These are phyloP conservation scores for Dactylellina cionopaga DNA, from an alignment of 2,329 filamentous ascomycete species.

Conservation along the genomic window DNA sequence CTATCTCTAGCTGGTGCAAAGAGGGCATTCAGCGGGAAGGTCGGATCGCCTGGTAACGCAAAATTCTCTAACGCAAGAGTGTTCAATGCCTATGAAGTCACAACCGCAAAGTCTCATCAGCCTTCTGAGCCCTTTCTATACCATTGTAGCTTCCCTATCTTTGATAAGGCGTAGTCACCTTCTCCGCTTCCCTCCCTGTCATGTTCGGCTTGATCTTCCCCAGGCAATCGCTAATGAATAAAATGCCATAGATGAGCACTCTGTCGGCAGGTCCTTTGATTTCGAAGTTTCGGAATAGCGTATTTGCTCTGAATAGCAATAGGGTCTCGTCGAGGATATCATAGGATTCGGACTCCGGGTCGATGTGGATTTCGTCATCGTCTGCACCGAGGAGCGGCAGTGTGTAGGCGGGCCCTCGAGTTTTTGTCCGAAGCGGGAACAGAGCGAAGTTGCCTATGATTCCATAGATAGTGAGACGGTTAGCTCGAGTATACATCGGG, in stretches of 20 bases:
- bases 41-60: constrained; percentile 90
- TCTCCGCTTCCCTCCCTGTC: constrained; percentile 72
- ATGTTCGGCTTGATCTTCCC: constrained; percentile 83
- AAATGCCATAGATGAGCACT: constrained; percentile 93
- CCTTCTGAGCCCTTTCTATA: not conserved
- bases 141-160: not conserved
- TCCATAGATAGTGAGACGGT: not conserved
- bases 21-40: constrained; percentile 93
- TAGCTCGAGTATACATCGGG: not conserved
- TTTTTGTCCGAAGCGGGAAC: constrained; percentile 91
- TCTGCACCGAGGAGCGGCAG: constrained; percentile 74
- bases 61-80: constrained; percentile 85
- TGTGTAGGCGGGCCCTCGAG: constrained; percentile 91
- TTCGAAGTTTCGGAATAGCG: constrained; percentile 99
- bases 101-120: constrained; percentile 35
- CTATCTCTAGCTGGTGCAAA: constrained; percentile 88
- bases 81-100: constrained; percentile 51
- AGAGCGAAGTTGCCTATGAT: constrained; percentile 90
- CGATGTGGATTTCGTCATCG: constrained; percentile 66
- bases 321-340: constrained; percentile 96
- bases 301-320: constrained; percentile 93
- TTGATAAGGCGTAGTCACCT: constrained; percentile 61
- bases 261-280: constrained; percentile 96
- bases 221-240: constrained; percentile 91
- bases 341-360: constrained; percentile 91